These are phyloP conservation scores for Pichia scutulata DNA, from an alignment of 805 yeast genomes.

Conservation along the genomic window DNA sequence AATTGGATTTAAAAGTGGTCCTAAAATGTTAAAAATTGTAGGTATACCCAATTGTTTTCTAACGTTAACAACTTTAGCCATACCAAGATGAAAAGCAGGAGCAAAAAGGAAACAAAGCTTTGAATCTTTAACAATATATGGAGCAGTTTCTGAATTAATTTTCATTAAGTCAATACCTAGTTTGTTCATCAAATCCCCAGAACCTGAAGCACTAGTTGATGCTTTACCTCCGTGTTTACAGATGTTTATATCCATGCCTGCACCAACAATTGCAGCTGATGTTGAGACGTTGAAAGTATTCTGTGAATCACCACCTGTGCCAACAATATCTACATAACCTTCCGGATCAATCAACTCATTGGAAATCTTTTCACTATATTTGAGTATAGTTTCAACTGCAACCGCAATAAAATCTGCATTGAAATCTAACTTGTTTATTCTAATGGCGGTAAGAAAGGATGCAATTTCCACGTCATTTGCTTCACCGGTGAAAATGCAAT, in stretches of 20 bases:
- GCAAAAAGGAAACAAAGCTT: slow-evolving; percentile 74
- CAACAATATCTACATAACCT: slow-evolving; percentile 82
- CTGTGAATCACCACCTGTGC: slow-evolving; percentile 99
- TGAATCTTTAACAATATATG: slow-evolving; percentile 43
- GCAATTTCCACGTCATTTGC: slow-evolving; percentile 66
- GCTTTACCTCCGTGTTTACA: slow-evolving; percentile 99
- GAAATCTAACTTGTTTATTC: slow-evolving; percentile 70
- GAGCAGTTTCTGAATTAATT: slow-evolving; percentile 57
- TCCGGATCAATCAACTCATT: slow-evolving; percentile 34
- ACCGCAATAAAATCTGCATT: slow-evolving; percentile 76
- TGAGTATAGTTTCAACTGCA: slow-evolving; percentile 70
- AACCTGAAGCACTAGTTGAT: slow-evolving; percentile 85
- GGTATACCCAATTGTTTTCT: slow-evolving; percentile 80
- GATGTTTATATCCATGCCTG: slow-evolving; percentile 76
- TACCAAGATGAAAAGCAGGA: slow-evolving; percentile 88
- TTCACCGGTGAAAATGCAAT: slow-evolving; percentile 49
- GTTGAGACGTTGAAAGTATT: slow-evolving; percentile 96
- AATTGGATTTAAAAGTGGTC: slow-evolving; percentile 91
- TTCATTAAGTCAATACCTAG: slow-evolving; percentile 79
- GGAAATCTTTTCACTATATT: slow-evolving; percentile 52
- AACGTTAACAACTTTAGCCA: slow-evolving; percentile 75
- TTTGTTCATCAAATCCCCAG: slow-evolving; percentile 77
- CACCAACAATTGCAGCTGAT: slow-evolving; percentile 86
- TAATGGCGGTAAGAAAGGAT: slow-evolving; percentile 71
- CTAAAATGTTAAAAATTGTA: slow-evolving; percentile 87